A percentile compares a stretch with the other conserved stretches of the same genome.
These are phyloP conservation scores for Globisporangium cystogenes DNA, from an alignment of 352 stramenopile species.

Conservation along the genomic window DNA sequence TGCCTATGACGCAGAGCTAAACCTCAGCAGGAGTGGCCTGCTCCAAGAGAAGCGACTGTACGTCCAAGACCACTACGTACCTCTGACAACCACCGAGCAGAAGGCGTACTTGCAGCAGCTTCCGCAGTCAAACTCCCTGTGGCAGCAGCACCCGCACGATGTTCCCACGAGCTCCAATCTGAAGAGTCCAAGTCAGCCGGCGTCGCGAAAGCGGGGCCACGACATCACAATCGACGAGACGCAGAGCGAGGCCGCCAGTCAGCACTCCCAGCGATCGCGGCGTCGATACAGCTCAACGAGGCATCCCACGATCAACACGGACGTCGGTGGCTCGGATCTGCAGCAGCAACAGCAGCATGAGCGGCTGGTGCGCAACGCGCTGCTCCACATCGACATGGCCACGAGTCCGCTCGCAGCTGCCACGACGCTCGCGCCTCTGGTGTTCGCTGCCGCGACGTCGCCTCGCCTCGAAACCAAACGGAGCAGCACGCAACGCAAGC, in stretches of 20 bases:
- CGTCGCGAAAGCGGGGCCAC: background rate
- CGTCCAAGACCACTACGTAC: background rate
- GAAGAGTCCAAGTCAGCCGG: background rate
- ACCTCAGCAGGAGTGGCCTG: background rate
- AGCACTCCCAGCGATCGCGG: background rate
- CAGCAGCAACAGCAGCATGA: background rate
- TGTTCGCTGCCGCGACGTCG: conserved; percentile 11
- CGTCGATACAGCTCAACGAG: background rate
- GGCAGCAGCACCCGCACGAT: background rate
- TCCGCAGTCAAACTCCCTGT: background rate
- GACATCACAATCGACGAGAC: background rate
- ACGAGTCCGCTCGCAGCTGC: conserved; percentile 9
- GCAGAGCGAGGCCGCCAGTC: background rate
- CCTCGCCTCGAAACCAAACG: conserved; percentile 5
- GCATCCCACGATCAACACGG: background rate
- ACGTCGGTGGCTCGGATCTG: background rate
- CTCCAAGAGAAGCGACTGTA: background rate
- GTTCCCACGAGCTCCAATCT: background rate
- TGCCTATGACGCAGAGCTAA: background rate
- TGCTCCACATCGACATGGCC: conserved; percentile 4
- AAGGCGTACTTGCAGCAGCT: background rate
- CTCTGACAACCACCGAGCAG: background rate
- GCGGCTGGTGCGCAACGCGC: background rate
- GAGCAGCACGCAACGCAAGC: background rate
- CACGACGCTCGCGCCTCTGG: conserved; percentile 4